phyloP scores from a whole-genome alignment of 2,329 filamentous ascomycete species.

The Diplodia sapinea region DNA sequence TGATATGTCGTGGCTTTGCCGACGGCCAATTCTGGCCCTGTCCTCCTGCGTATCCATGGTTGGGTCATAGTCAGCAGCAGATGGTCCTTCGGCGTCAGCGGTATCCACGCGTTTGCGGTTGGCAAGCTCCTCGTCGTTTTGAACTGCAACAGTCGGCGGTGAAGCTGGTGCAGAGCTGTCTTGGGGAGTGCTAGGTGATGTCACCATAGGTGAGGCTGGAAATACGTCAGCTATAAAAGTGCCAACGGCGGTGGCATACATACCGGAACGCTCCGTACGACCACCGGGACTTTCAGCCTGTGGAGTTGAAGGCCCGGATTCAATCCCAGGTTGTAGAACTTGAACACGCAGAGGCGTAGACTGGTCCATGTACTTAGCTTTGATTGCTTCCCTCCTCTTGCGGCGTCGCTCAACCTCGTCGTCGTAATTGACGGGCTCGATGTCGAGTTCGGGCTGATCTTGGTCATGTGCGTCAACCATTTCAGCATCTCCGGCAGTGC shows the following conservation, averaged over 20 bases:
- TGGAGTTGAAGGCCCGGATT: constrained; percentile 62
- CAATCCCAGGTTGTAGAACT: constrained; percentile 69
- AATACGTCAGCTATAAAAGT: neutral
- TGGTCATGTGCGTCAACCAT: constrained; percentile 50
- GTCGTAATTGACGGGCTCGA: constrained; percentile 68
- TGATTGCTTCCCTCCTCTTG: constrained; percentile 81
- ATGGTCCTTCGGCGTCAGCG: constrained; percentile 71
- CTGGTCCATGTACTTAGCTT: constrained; percentile 77
- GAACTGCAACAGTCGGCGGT: constrained; percentile 48
- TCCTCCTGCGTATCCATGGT: constrained; percentile 89
- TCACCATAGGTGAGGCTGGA: constrained; percentile 40
- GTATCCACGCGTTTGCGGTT: constrained; percentile 40
- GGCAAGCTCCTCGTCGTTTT: constrained; percentile 49
- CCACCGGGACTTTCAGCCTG: constrained; percentile 51
- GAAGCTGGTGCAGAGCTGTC: constrained; percentile 47
- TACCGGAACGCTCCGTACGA: constrained; percentile 43
- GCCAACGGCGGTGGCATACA: constrained; percentile 42
- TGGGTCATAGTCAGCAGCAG: constrained; percentile 92
- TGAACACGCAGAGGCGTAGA: constrained; percentile 76
- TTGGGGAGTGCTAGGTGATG: constrained; percentile 48
- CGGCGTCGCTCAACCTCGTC: constrained; percentile 84
- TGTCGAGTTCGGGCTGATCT: constrained; percentile 52
- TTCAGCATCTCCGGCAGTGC: neutral
- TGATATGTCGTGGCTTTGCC: constrained; percentile 38
- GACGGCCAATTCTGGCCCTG: constrained; percentile 69